These are phyloP conservation scores for Aphanoascus verrucosus DNA, from an alignment of 2,329 filamentous ascomycete species.

Conservation along the genomic window DNA sequence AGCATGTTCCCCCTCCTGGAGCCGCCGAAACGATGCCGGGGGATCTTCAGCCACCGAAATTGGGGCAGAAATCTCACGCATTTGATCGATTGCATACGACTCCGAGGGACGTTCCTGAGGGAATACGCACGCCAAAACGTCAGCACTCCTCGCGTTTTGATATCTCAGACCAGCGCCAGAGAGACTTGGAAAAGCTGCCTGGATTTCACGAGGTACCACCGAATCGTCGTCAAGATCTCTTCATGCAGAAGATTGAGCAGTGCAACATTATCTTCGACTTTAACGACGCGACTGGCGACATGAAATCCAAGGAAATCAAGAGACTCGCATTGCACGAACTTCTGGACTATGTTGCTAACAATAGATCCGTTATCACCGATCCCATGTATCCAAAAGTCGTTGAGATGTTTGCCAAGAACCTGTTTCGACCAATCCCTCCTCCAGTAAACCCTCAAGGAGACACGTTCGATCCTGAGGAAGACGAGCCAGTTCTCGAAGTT, in stretches of 20 bases:
- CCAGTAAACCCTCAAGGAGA: constrained; percentile 97
- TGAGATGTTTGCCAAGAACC: constrained; percentile 98
- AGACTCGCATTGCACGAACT: constrained; percentile 88
- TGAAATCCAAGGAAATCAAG: constrained; percentile 99
- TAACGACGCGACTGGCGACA: constrained; percentile 93
- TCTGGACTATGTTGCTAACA: constrained; percentile 96
- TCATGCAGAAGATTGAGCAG: constrained; percentile 99
- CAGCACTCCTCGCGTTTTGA: constrained; percentile 97
- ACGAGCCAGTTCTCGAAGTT: constrained; percentile 93
- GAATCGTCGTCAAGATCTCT: constrained; percentile 86
- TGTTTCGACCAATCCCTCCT: constrained; percentile 92
- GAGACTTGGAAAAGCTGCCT: constrained; percentile 91
- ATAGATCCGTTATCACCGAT: constrained; percentile 94
- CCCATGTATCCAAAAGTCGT: constrained; percentile 98
- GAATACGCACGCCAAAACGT: constrained; percentile 85
- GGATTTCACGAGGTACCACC: constrained; percentile 97
- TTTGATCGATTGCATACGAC: constrained; percentile 85
- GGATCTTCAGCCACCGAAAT: constrained; percentile 87
- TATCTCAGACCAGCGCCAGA: constrained; percentile 77
- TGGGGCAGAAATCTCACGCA: constrained; percentile 76
- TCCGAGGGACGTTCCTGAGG: constrained; percentile 92
- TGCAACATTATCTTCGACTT: constrained; percentile 99
- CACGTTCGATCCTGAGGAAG: constrained; percentile 96
- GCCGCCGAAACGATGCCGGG: constrained; percentile 96
- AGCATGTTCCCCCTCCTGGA: constrained; percentile 88